phyloP scores from a whole-genome alignment of 177 flowering plant genomes.

The Vitis hybrid region DNA sequence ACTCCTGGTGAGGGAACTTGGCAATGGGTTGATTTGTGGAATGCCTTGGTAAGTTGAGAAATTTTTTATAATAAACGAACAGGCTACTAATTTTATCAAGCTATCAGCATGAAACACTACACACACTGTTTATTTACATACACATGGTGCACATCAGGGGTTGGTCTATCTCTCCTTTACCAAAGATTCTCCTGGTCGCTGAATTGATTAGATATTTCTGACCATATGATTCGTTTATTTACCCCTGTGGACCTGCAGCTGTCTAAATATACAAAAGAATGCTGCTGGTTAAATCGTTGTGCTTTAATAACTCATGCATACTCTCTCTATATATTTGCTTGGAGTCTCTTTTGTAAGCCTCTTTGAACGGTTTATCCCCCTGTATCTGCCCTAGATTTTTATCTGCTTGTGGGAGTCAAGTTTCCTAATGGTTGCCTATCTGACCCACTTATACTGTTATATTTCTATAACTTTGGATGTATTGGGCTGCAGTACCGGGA shows the following conservation, averaged over 20 bases:
- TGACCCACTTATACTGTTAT: neutral
- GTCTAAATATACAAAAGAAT: neutral
- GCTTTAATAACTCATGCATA: too few species aligned
- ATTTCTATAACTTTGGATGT: constrained; percentile 4
- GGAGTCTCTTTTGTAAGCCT: too few species aligned
- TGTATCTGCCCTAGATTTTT: neutral
- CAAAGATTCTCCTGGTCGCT: too few species aligned
- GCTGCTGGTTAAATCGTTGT: too few species aligned
- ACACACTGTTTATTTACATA: too few species aligned
- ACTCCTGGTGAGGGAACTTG: constrained; percentile 76
- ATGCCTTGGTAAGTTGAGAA: constrained; percentile 76
- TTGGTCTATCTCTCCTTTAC: too few species aligned
- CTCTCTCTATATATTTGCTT: too few species aligned
- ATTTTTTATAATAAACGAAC: neutral
- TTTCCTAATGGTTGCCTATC: neutral
- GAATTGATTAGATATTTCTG: too few species aligned
- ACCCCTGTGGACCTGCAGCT: neutral
- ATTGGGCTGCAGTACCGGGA: constrained; percentile 76
- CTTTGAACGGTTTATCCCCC: too few species aligned
- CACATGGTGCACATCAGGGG: too few species aligned
- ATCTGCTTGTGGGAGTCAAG: neutral
- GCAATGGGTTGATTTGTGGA: constrained; percentile 94
- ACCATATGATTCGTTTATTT: too few species aligned
- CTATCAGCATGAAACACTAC: too few species aligned
- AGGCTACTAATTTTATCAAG: neutral